Evolutionary conservation across 495 filamentous ascomycete genomes (phyloP).

Genomic region (Podospora pseudoanserina): DNA sequence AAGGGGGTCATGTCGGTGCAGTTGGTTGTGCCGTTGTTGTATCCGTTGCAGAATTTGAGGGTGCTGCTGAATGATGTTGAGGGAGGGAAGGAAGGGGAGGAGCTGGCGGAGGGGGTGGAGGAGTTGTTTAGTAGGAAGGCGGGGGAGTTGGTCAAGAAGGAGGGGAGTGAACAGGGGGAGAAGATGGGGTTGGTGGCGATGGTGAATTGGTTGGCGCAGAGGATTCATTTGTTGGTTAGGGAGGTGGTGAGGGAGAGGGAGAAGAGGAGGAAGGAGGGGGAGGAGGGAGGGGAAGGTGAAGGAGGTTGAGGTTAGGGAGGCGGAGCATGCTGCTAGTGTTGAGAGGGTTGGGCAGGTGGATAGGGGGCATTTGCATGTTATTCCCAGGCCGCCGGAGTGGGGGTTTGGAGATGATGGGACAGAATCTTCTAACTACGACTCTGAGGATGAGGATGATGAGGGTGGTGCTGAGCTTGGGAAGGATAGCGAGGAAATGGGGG

Average conservation of each 20-base stretch:
- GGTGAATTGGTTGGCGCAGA: slow-evolving; percentile 72
- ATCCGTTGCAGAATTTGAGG: slow-evolving; percentile 66
- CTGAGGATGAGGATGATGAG: slow-evolving; percentile 49
- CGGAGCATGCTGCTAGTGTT: slow-evolving; percentile 22
- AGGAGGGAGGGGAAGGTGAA: neutral
- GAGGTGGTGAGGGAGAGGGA: slow-evolving; percentile 50
- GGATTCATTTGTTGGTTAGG: slow-evolving; percentile 67
- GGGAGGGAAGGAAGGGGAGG: slow-evolving; percentile 53
- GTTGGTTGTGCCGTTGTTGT: slow-evolving; percentile 67
- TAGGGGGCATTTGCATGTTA: slow-evolving; percentile 66
- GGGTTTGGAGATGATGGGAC: slow-evolving; percentile 41
- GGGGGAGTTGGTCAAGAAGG: slow-evolving; percentile 26
- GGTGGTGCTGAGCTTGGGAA: slow-evolving; percentile 39
- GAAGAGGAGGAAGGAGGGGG: slow-evolving; percentile 37
- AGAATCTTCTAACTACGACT: slow-evolving; percentile 22
- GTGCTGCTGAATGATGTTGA: slow-evolving; percentile 64
- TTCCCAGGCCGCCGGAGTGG: slow-evolving; percentile 86
- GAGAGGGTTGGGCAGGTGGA: slow-evolving; percentile 32
- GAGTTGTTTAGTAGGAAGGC: slow-evolving; percentile 61
- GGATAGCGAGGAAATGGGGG: slow-evolving; percentile 39
- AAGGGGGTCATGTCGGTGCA: slow-evolving; percentile 61
- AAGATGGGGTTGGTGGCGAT: slow-evolving; percentile 67
- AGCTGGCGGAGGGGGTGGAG: slow-evolving; percentile 60
- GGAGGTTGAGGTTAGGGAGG: slow-evolving; percentile 28
- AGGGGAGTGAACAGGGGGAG: slow-evolving; percentile 31